phyloP scores from a whole-genome alignment of 2,329 filamentous ascomycete genomes.

The Curvularia sp. region DNA sequence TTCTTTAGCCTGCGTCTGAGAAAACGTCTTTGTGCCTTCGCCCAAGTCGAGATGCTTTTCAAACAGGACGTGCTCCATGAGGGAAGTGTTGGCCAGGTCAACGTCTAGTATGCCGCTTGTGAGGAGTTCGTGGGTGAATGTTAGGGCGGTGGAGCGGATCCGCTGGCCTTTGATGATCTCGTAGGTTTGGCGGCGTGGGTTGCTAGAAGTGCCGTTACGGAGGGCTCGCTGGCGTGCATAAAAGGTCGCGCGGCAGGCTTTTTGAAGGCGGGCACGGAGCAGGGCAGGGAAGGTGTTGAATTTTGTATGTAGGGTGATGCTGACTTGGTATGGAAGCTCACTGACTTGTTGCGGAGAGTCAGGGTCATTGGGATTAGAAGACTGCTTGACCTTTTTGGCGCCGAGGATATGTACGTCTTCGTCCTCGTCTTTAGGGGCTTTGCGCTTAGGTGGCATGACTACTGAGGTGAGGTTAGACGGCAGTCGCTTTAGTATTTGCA shows the following conservation, averaged over 20 bases:
- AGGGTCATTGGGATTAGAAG: neutral
- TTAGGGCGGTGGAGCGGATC: neutral
- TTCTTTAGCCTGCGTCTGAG: neutral
- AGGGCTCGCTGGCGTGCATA: neutral
- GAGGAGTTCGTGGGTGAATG: neutral
- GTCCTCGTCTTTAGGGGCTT: neutral
- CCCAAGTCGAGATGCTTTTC: neutral
- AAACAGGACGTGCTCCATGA: neutral
- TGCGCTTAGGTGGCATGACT: neutral
- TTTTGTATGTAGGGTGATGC: neutral
- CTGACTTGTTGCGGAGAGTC: neutral
- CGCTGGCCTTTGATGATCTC: neutral
- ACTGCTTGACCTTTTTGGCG: neutral
- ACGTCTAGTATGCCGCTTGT: neutral
- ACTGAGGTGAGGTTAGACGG: neutral
- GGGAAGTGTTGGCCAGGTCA: neutral
- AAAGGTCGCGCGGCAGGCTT: neutral
- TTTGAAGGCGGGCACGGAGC: neutral
- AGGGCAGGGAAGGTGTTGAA: neutral
- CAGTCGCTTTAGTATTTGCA: neutral
- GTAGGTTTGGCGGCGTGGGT: neutral
- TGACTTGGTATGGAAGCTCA: neutral
- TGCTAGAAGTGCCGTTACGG: neutral
- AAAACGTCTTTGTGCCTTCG: neutral
- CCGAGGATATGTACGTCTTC: neutral